Percentiles rank a stretch among this genome's conserved stretches.
Evolutionary conservation across 306 rosid genomes (phyloP).

Genomic region (Delonix regia): DNA sequence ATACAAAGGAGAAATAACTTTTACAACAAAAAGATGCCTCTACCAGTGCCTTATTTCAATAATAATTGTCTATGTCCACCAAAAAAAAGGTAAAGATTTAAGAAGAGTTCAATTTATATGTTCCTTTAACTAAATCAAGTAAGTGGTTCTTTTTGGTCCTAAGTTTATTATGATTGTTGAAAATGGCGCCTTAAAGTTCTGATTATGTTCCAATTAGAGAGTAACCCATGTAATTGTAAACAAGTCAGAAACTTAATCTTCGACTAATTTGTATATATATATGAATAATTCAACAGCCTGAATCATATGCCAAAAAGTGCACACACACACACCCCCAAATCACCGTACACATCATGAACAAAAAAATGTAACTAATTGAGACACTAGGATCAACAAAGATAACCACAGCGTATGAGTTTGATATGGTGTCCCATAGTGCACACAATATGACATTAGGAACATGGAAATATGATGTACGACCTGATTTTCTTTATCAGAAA

Average conservation of each 20-base stretch:
- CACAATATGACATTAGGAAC: neutral
- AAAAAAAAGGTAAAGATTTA: neutral
- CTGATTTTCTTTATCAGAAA: constrained; percentile 79
- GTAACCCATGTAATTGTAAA: constrained; percentile 11
- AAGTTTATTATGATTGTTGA: constrained; percentile 16
- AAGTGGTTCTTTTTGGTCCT: neutral
- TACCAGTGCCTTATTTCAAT: constrained; percentile 14
- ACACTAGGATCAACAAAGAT: constrained; percentile 17
- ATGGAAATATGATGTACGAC: constrained; percentile 45
- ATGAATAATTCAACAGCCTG: constrained; percentile 27
- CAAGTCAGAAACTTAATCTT: neutral
- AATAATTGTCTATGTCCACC: neutral
- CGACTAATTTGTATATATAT: constrained; percentile 14
- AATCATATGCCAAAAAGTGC: constrained; percentile 22
- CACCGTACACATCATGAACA: neutral
- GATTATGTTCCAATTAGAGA: constrained; percentile 5
- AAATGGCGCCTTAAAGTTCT: constrained; percentile 28
- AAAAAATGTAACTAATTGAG: constrained; percentile 1
- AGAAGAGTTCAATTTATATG: constrained; percentile 1
- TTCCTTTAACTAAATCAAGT: constrained; percentile 18
- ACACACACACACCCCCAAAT: too few species aligned
- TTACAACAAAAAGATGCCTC: neutral
- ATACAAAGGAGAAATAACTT: constrained; percentile 9
- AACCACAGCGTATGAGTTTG: constrained; percentile 31
- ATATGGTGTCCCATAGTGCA: constrained; percentile 24